These are phyloP conservation scores for Vanrija sp. DNA, from an alignment of 1,284 basidiomycete species.

Conservation along the genomic window DNA sequence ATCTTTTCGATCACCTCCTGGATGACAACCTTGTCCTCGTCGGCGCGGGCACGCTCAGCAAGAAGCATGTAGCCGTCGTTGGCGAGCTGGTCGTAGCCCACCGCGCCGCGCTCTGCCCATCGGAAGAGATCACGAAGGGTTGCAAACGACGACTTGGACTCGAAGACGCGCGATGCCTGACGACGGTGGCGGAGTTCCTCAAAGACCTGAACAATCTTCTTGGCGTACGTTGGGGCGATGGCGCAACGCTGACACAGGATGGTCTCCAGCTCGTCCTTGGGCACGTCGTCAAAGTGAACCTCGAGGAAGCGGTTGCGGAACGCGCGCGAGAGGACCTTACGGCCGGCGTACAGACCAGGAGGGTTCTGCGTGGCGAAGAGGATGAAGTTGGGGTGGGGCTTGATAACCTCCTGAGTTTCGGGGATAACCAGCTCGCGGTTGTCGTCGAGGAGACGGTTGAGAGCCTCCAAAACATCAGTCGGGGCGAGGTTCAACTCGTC, in stretches of 20 bases:
- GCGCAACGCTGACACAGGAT: conserved; percentile 84
- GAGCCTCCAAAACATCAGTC: conserved; percentile 94
- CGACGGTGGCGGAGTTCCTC: conserved; percentile 88
- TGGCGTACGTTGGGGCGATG: conserved; percentile 88
- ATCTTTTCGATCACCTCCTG: conserved; percentile 87
- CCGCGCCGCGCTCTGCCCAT: conserved; percentile 87
- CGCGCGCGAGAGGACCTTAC: conserved; percentile 91
- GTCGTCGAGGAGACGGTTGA: conserved; percentile 94
- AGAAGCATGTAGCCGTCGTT: conserved; percentile 98
- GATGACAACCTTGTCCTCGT: conserved; percentile 82
- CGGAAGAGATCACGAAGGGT: conserved; percentile 96
- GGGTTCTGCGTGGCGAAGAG: conserved; percentile 99
- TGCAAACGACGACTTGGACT: conserved; percentile 94
- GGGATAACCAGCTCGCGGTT: conserved; percentile 95
- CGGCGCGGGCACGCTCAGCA: conserved; percentile 79
- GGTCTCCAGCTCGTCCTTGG: conserved; percentile 85
- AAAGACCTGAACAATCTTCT: conserved; percentile 87
- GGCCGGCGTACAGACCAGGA: conserved; percentile 91
- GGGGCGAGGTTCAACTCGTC: conserved; percentile 98
- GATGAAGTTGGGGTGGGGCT: conserved; percentile 94
- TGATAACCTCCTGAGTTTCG: conserved; percentile 92
- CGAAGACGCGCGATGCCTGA: conserved; percentile 87
- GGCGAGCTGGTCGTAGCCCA: conserved; percentile 87
- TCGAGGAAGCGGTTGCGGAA: conserved; percentile 99
- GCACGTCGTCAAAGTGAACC: conserved; percentile 96